Base-by-base conservation (phyloP, 2,329 filamentous ascomycete species). In the Dryadomyces quercus-mongolicae region DNA sequence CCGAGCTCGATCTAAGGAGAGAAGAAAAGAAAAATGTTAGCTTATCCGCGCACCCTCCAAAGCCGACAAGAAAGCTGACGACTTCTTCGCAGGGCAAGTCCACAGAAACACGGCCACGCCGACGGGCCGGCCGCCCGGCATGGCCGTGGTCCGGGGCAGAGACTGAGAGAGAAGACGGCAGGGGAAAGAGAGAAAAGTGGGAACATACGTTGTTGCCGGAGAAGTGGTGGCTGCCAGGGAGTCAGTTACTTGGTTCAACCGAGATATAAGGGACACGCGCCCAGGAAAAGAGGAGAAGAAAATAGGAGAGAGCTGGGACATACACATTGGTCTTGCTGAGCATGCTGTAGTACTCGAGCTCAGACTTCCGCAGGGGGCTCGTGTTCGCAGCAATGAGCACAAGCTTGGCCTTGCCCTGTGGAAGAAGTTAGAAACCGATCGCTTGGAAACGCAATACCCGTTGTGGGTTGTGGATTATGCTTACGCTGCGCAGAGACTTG, bases 1-100 rank as follows among this genome's bases (percentile, higher is more conserved):
- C 93, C 93, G 64, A 98, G 82, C 80, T 97, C 93, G 71, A 97
- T 96, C 91, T 97, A 44, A n/a, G n/a, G n/a, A n/a, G n/a, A n/a
- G 16, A 44, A 40, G 73, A 72, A 68, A 57, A 59, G 61, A 59
- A 5, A 16, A 18, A 15, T 68, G 80, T 85, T 76, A 85, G 81
- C 71, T 62, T 66, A 61, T 57, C 65, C 68, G 65, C 72, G 68
- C 74, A 84, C 88, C 89, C 89, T 94, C 89, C 88, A 87, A 93
- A 93, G 88, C 82, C 84, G 76, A 56, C 55, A 65, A n/a, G 65
- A n/a, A n/a, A 38, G 44, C 46, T 49, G 66, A 68, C 78, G 84
- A 86, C 89, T 90, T 92, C 84, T 91, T 95, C 89, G 84, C 87
- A 88, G 88, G 89, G 88, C 75, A 77, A 74, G 69, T 74, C 73